These are phyloP conservation scores for Agaricales sp. DNA, from an alignment of 1,284 basidiomycete species.

Conservation along the genomic window DNA sequence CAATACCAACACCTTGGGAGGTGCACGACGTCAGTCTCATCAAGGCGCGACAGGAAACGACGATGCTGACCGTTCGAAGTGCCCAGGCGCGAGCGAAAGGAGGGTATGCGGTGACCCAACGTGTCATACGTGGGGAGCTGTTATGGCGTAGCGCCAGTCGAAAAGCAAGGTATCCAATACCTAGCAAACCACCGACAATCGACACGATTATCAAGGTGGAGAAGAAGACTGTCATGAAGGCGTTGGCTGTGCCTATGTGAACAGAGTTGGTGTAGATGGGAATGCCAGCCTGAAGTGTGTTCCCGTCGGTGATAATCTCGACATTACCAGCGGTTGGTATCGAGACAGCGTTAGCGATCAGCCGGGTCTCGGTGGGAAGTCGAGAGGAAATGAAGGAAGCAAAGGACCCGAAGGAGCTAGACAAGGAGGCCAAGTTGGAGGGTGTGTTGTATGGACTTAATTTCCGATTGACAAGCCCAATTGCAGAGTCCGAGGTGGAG, in stretches of 20 bases:
- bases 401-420: conserved; percentile 1
- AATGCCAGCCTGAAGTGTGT: conserved; percentile 68
- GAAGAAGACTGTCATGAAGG: conserved; percentile 78
- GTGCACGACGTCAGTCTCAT: conserved; percentile 7
- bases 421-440: not conserved
- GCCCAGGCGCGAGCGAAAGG: conserved; percentile 47
- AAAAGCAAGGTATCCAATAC: conserved; percentile 38
- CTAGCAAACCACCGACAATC: conserved; percentile 41
- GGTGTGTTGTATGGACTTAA: conserved; percentile 66
- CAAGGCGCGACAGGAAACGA: conserved; percentile 4
- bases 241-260: conserved; percentile 70
- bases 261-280: conserved; percentile 73
- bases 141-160: conserved; percentile 21
- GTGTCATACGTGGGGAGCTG: conserved; percentile 17
- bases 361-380: not conserved
- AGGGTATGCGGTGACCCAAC: conserved; percentile 28
- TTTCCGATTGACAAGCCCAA: conserved; percentile 70
- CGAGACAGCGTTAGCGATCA: conserved; percentile 3
- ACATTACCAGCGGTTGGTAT: conserved; percentile 29
- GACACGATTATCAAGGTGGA: conserved; percentile 53
- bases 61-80: conserved; percentile 44
- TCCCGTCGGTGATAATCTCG: conserved; percentile 55
- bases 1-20: conserved; percentile 45
- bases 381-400: conserved; percentile 8
- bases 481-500: conserved; percentile 41